These are phyloP conservation scores for Fragosphaeria purpurea DNA, from an alignment of 2,329 filamentous ascomycete genomes.

Conservation along the genomic window DNA sequence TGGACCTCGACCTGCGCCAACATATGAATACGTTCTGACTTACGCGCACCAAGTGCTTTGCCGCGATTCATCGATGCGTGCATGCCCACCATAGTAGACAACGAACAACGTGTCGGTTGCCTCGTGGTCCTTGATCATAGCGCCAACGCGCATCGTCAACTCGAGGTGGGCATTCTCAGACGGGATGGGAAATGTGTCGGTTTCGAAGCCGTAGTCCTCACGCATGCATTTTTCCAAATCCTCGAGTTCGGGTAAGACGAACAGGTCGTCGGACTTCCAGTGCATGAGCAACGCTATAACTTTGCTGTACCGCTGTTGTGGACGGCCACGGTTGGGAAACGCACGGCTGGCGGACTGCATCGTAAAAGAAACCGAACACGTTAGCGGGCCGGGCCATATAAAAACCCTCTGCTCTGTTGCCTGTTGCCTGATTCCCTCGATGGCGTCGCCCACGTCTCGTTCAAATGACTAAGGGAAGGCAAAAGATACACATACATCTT, in stretches of 20 bases:
- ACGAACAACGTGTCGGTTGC: conserved; percentile 45
- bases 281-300: conserved; percentile 46
- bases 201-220: conserved; percentile 46
- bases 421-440: too few species aligned
- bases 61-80: conserved; percentile 47
- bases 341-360: conserved; percentile 41
- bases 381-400: background rate
- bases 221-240: conserved; percentile 44
- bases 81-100: conserved; percentile 51
- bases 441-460: background rate
- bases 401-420: too few species aligned
- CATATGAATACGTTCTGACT: conserved; percentile 13
- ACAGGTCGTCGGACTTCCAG: conserved; percentile 49
- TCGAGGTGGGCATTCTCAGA: conserved; percentile 49
- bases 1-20: background rate
- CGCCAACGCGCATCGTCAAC: conserved; percentile 45
- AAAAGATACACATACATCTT: conserved; percentile 34
- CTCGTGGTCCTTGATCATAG: conserved; percentile 45
- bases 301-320: conserved; percentile 44
- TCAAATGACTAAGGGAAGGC: too few species aligned
- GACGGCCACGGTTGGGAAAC: conserved; percentile 44
- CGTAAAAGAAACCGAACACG: background rate
- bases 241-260: conserved; percentile 48
- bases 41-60: conserved; percentile 53
- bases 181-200: conserved; percentile 48